A percentile compares a stretch with the other conserved stretches of the same genome.
Conservation (phyloP, 441 rosid species). For the Manihot esculenta region DNA sequence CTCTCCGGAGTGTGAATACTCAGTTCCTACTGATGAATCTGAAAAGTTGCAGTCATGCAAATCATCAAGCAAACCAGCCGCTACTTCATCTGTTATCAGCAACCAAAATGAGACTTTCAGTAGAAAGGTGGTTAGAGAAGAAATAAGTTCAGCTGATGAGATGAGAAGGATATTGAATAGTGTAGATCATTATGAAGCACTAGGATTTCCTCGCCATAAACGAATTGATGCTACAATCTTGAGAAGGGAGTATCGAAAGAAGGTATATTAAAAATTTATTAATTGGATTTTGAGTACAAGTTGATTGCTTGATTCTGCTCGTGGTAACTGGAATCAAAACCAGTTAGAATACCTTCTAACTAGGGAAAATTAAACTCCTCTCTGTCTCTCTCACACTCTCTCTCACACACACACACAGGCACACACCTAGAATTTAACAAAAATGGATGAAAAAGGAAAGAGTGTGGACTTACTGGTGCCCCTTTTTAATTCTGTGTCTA, state of each 20-base stretch:
- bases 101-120: conserved; percentile 45
- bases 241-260: conserved; percentile 89
- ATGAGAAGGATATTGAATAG: conserved; percentile 86
- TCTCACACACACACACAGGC: background rate
- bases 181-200: conserved; percentile 76
- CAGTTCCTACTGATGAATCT: conserved; percentile 56
- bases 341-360: background rate
- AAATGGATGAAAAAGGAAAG: background rate
- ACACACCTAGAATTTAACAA: background rate
- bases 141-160: conserved; percentile 63
- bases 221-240: conserved; percentile 57
- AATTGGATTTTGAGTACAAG: background rate
- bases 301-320: background rate
- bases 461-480: conserved; percentile 5
- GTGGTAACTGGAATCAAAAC: background rate
- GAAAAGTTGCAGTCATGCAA: conserved; percentile 66
- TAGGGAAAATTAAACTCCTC: background rate
- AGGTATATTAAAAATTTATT: conserved; percentile 41
- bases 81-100: conserved; percentile 47
- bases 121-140: conserved; percentile 55
- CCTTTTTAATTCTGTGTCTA: conserved; percentile 32
- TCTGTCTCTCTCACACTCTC: background rate
- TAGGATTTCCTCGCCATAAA: conserved; percentile 75
- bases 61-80: conserved; percentile 58
- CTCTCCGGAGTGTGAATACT: conserved; percentile 54